These are phyloP conservation scores for Didymella lethalis DNA, from an alignment of 2,329 filamentous ascomycete genomes.

Conservation along the genomic window DNA sequence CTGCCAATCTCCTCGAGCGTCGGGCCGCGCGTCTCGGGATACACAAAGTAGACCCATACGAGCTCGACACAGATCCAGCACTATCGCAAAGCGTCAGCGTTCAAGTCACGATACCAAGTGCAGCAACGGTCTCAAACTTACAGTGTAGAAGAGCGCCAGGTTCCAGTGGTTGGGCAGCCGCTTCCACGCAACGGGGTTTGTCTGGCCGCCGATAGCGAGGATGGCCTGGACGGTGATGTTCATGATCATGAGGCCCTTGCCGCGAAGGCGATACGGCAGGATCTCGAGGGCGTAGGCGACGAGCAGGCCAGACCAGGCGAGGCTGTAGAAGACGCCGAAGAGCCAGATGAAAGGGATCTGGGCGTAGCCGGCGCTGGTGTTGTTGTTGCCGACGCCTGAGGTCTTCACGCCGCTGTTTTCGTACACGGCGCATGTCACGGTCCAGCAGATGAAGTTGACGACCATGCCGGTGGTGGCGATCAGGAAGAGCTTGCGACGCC, in stretches of 20 bases:
- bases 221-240: constrained; percentile 70
- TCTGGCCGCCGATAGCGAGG: constrained; percentile 67
- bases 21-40: constrained; percentile 68
- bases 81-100: constrained; percentile 17
- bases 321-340: constrained; percentile 61
- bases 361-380: constrained; percentile 52
- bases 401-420: constrained; percentile 38
- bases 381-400: constrained; percentile 4
- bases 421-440: constrained; percentile 42
- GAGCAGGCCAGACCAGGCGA: constrained; percentile 66
- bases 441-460: constrained; percentile 49
- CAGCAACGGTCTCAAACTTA: constrained; percentile 1
- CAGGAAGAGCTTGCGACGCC: constrained; percentile 66
- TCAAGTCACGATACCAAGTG: not conserved
- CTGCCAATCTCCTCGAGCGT: constrained; percentile 73
- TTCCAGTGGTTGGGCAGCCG: constrained; percentile 65
- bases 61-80: constrained; percentile 68
- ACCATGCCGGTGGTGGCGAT: constrained; percentile 49
- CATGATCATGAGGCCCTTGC: constrained; percentile 63
- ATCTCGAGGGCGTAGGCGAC: constrained; percentile 63
- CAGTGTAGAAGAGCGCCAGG: constrained; percentile 70
- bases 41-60: constrained; percentile 61
- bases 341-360: constrained; percentile 62
- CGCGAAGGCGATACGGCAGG: constrained; percentile 58
- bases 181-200: constrained; percentile 70